Evolutionary conservation across 192 early-diverging fungal species (phyloP).

Genomic region (Coemansia sp.): DNA sequence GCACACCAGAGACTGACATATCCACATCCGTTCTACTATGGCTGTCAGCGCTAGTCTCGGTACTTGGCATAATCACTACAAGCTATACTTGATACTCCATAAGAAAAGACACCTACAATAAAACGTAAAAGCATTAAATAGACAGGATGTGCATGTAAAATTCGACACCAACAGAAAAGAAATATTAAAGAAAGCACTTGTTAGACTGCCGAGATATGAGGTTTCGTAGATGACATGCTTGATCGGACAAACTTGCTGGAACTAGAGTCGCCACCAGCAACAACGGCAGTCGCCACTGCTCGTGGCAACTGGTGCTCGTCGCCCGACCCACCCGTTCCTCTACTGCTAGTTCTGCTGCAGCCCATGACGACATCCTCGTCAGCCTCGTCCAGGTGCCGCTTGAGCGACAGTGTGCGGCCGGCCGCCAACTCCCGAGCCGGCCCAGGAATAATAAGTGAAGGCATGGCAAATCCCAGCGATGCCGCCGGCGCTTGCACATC

Average conservation of each 20-base stretch:
- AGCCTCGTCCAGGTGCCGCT: constrained; percentile 39
- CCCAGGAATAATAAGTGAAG: not conserved
- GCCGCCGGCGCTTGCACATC: not conserved
- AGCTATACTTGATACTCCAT: not conserved
- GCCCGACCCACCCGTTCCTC: constrained; percentile 17
- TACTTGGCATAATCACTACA: not conserved
- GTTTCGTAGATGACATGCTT: constrained; percentile 14
- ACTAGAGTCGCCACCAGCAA: constrained; percentile 7
- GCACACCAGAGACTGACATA: not conserved
- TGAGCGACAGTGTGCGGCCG: constrained; percentile 28
- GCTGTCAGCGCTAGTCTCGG: not conserved
- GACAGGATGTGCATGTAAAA: too few relatives aligned
- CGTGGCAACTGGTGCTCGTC: constrained; percentile 14
- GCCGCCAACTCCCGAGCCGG: not conserved
- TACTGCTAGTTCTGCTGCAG: constrained; percentile 10
- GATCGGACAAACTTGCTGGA: constrained; percentile 40
- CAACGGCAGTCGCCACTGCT: not conserved
- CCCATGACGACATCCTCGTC: constrained; percentile 17
- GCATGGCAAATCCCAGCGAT: not conserved
- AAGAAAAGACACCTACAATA: too few relatives aligned
- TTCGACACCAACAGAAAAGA: too few relatives aligned
- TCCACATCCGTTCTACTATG: not conserved
- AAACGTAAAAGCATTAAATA: not conserved
- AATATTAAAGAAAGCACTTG: not conserved
- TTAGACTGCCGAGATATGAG: constrained; percentile 25